phyloP scores from a whole-genome alignment of 495 filamentous ascomycete genomes.

The Penicillium dipodomyicola region DNA sequence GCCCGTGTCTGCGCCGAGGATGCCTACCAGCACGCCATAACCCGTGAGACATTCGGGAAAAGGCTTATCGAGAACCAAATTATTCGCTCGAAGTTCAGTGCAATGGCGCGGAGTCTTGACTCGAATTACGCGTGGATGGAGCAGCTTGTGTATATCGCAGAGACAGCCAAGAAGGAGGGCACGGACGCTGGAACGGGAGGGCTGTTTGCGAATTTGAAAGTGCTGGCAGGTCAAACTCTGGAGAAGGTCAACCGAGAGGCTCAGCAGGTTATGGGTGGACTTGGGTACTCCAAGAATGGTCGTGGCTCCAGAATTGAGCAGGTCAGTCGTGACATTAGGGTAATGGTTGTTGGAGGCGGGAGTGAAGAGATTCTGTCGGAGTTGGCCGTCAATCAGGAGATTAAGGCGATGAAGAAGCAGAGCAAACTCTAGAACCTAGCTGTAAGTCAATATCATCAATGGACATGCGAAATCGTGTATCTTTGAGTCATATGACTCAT shows the following conservation, averaged over 20 bases:
- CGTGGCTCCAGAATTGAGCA: constrained; percentile 48
- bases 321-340: constrained; percentile 49
- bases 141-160: constrained; percentile 37
- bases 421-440: constrained; percentile 10
- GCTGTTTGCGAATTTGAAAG: constrained; percentile 41
- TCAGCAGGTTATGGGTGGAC: constrained; percentile 54
- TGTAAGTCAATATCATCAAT: too few relatives aligned
- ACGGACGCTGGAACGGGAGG: constrained; percentile 34
- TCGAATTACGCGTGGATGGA: constrained; percentile 40
- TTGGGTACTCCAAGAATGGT: constrained; percentile 46
- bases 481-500: too few relatives aligned
- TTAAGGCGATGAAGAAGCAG: constrained; percentile 22
- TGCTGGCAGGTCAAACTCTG: constrained; percentile 45
- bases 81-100: constrained; percentile 39
- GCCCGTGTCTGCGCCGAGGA: constrained; percentile 40
- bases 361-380: constrained; percentile 53
- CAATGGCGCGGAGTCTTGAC: constrained; percentile 38
- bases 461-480: too few relatives aligned
- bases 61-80: constrained; percentile 39
- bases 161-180: constrained; percentile 19
- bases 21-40: constrained; percentile 38
- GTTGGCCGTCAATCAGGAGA: constrained; percentile 47
- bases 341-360: constrained; percentile 53
- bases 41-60: constrained; percentile 42
- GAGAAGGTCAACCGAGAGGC: constrained; percentile 52